Percentiles rank a stretch among this genome's conserved stretches.
These are phyloP conservation scores for Starmerella tilneyi DNA, from an alignment of 805 yeast species.

Conservation along the genomic window DNA sequence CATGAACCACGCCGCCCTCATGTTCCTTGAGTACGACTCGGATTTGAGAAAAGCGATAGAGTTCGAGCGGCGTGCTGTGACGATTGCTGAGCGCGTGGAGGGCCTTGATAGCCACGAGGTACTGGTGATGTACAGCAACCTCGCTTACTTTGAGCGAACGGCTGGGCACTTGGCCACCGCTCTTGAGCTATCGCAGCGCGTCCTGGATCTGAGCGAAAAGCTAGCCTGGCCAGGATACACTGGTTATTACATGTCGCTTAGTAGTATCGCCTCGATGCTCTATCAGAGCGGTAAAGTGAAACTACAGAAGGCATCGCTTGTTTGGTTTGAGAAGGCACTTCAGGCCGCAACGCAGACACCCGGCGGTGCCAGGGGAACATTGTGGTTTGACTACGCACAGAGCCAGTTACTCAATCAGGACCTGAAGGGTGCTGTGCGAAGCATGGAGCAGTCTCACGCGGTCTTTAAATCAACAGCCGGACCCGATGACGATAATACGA, in stretches of 20 bases:
- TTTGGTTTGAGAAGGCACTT: constrained; percentile 47
- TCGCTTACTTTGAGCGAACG: constrained; percentile 61
- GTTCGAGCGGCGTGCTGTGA: constrained; percentile 55
- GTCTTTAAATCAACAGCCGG: constrained; percentile 54
- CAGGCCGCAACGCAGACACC: constrained; percentile 44
- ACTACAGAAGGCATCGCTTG: constrained; percentile 37
- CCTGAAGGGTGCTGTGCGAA: constrained; percentile 46
- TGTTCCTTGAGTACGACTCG: constrained; percentile 49
- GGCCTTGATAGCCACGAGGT: constrained; percentile 79
- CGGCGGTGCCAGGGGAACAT: constrained; percentile 52
- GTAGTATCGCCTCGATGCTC: constrained; percentile 51
- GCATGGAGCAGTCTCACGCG: constrained; percentile 46
- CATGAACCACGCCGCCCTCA: constrained; percentile 53
- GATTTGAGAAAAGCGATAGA: constrained; percentile 49
- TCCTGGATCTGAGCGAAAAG: constrained; percentile 47
- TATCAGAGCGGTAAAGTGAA: constrained; percentile 28
- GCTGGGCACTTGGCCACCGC: constrained; percentile 52
- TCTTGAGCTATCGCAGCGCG: constrained; percentile 50
- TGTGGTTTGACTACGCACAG: constrained; percentile 61
- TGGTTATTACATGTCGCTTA: constrained; percentile 50
- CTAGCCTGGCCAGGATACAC: constrained; percentile 61
- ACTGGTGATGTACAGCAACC: constrained; percentile 56
- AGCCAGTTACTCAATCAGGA: constrained; percentile 44
- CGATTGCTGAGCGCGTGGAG: constrained; percentile 63
- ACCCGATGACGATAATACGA: constrained; percentile 53